Evolutionary conservation across 2,329 filamentous ascomycete species (phyloP).

Genomic region (Clonostachys rhizophaga): DNA sequence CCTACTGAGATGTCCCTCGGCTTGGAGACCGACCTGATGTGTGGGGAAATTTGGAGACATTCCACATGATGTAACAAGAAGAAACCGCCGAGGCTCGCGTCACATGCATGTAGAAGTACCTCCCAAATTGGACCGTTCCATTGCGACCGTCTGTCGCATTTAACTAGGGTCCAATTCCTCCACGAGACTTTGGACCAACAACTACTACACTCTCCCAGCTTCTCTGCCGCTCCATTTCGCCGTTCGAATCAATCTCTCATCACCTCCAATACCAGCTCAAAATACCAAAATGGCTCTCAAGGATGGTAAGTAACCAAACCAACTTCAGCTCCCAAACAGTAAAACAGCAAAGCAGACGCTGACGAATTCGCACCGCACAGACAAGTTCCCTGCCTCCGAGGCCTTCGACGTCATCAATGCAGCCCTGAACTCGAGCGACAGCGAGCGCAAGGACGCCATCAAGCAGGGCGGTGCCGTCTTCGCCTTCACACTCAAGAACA

Average conservation of each 20-base stretch:
- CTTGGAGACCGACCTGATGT: too few species aligned
- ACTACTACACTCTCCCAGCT: too few species aligned
- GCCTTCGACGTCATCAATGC: slow-evolving; percentile 86
- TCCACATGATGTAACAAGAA: slow-evolving; percentile 1
- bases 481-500: slow-evolving; percentile 90
- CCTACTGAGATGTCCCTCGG: too few species aligned
- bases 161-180: background rate
- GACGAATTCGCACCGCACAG: slow-evolving; percentile 30
- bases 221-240: too few species aligned
- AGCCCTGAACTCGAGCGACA: slow-evolving; percentile 62
- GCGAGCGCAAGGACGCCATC: slow-evolving; percentile 80
- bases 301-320: slow-evolving; percentile 46
- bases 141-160: too few species aligned
- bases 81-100: slow-evolving; percentile 20
- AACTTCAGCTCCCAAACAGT: background rate
- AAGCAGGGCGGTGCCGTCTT: slow-evolving; percentile 86
- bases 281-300: slow-evolving; percentile 63
- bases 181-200: background rate
- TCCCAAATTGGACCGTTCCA: too few species aligned
- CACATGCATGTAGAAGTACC: slow-evolving; percentile 14
- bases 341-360: background rate
- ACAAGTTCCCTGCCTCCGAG: slow-evolving; percentile 81
- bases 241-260: too few species aligned
- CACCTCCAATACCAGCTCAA: too few species aligned
- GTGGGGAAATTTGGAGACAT: background rate